Evolutionary conservation across 495 filamentous ascomycete species (phyloP).

Genomic region (Trichoderma asperelloides): DNA sequence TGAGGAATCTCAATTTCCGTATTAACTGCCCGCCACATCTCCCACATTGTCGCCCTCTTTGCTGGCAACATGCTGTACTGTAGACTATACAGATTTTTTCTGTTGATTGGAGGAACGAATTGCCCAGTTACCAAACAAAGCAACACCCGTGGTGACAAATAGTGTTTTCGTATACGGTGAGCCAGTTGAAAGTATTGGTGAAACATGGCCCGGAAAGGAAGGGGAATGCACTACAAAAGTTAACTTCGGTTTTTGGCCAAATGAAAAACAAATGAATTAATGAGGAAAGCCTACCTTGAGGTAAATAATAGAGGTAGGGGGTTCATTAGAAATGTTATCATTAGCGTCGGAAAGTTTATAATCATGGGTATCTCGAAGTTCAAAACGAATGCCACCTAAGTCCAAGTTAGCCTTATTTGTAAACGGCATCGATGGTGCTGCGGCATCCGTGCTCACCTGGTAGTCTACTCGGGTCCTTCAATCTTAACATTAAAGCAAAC

Average conservation of each 20-base stretch:
- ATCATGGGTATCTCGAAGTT: slow-evolving; percentile 66
- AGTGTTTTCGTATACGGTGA: slow-evolving; percentile 87
- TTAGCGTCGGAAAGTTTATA: slow-evolving; percentile 33
- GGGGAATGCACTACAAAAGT: slow-evolving; percentile 63
- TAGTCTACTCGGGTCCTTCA: slow-evolving; percentile 85
- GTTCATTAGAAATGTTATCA: slow-evolving; percentile 16
- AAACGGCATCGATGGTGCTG: neutral
- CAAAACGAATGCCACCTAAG: slow-evolving; percentile 78
- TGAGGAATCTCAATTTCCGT: neutral
- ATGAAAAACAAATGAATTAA: neutral
- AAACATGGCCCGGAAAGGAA: slow-evolving; percentile 88
- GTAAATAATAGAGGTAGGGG: slow-evolving; percentile 65
- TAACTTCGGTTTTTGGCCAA: slow-evolving; percentile 10
- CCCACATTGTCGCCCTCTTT: slow-evolving; percentile 63
- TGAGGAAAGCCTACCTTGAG: slow-evolving; percentile 51
- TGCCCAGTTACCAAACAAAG: slow-evolving; percentile 80
- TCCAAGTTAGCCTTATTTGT: neutral
- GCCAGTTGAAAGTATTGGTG: slow-evolving; percentile 94
- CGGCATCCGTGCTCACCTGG: slow-evolving; percentile 49
- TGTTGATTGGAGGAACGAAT: slow-evolving; percentile 84
- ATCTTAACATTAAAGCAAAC: slow-evolving; percentile 91
- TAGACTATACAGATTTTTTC: slow-evolving; percentile 89
- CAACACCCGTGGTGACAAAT: slow-evolving; percentile 79
- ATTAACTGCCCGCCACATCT: slow-evolving; percentile 63
- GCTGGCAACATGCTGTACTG: slow-evolving; percentile 98